These are phyloP conservation scores for Lentinula detonsa DNA, from an alignment of 768 basidiomycete genomes.

Conservation along the genomic window DNA sequence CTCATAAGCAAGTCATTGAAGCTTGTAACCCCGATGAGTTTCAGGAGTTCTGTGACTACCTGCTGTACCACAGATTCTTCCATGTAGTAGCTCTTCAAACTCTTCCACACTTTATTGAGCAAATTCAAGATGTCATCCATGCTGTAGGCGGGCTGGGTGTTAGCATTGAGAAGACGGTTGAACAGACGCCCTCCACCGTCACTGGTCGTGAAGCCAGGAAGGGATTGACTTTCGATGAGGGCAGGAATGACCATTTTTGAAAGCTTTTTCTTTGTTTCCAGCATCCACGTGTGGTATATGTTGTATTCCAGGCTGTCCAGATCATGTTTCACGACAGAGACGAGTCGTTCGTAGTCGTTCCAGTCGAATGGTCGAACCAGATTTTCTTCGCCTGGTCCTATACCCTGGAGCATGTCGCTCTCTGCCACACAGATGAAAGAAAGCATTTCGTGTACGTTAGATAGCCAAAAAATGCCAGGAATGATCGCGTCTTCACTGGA, in stretches of 20 bases:
- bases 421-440: conserved; percentile 99
- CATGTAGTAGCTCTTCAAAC: conserved; percentile 97
- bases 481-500: conserved; percentile 91
- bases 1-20: conserved; percentile 99
- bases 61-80: conserved; percentile 97
- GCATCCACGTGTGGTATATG: conserved; percentile 99
- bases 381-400: conserved; percentile 93
- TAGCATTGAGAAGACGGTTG: conserved; percentile 85
- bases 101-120: conserved; percentile 97
- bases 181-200: conserved; percentile 92
- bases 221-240: conserved; percentile 92
- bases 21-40: conserved; percentile 92
- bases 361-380: conserved; percentile 91
- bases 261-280: conserved; percentile 93
- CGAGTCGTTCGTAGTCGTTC: conserved; percentile 93
- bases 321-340: conserved; percentile 98
- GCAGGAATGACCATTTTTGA: conserved; percentile 99
- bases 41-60: conserved; percentile 89
- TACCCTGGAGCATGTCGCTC: conserved; percentile 96
- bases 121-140: conserved; percentile 99
- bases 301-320: conserved; percentile 98
- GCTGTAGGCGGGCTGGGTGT: conserved; percentile 83
- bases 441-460: conserved; percentile 98
- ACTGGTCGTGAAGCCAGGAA: conserved; percentile 95
- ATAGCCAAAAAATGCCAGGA: conserved; percentile 99